Evolutionary conservation across 192 early-diverging fungal species (phyloP), one percentile per base, ranked within the genome.

Genomic region (Lobosporangium transversale): DNA sequence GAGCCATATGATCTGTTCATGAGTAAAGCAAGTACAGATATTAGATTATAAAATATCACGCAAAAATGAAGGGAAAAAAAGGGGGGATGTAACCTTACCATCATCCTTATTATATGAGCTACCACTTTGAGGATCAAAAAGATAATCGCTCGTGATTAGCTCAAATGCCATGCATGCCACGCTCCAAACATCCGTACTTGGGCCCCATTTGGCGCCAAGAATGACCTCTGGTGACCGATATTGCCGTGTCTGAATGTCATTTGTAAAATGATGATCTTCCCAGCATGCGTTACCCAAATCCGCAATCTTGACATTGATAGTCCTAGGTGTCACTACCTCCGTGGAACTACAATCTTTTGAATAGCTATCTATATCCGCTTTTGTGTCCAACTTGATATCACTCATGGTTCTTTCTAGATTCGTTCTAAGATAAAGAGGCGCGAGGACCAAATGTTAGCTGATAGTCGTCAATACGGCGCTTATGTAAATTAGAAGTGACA

Each of bases 251-350:
- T 99, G 97, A 61, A 99, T 98, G 68, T 97, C 95, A 49, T 93
- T 91, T 0, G 96, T 96, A 66, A 97, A 98, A 69, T 99, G 95
- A 70, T 98, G 91, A 74, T 97, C 85, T 4, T 91, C 89, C 97
- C 97, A 99, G 69, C 95, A 97, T 30, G 96, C 94, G 76, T 99
- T 99, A 20, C 97, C 97, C 21, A 99, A 79, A 81, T 99, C 97
- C 11, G 96, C 96, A 70, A 99, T 94, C 82, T 99, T 99, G 55
- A 99, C 93, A 29, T 86, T 84, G 33, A 94, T 82, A 2, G 45
- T 66, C 45, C 36, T 62, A 57, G 62, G 69, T 42, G 57, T 57
- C 11, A 42, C 49, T 18, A 48, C 53, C 26, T 55, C 51, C 18
- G 36, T 26, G 31, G 56, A 42, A n/a, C 1, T 43, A 12, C 49